These are phyloP conservation scores for Coniochaeta hoffmannii DNA, from an alignment of 2,329 filamentous ascomycete genomes.

Conservation along the genomic window DNA sequence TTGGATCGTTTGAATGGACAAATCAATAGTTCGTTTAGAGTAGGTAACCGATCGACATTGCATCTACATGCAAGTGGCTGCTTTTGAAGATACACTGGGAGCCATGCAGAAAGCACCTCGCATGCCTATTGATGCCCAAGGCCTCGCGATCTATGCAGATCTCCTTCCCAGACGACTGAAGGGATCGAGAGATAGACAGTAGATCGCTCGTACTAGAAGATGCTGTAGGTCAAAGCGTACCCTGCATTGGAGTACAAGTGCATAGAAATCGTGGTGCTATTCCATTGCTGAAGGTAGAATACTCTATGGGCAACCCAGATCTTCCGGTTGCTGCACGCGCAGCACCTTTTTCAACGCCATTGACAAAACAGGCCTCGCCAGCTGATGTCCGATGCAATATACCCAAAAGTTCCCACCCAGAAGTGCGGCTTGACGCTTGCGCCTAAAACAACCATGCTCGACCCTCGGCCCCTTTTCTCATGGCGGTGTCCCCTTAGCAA, in stretches of 20 bases:
- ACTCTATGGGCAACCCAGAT: background rate
- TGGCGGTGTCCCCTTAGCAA: too few species aligned
- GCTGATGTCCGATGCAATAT: background rate
- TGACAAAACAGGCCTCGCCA: background rate
- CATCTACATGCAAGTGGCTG: background rate
- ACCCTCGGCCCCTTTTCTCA: background rate
- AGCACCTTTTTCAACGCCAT: constrained; percentile 1
- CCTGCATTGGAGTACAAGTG: background rate
- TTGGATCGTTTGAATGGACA: background rate
- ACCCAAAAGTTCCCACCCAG: background rate
- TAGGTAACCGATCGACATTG: background rate
- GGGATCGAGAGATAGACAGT: background rate
- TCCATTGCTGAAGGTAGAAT: background rate
- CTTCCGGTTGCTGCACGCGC: background rate
- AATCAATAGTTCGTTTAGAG: background rate
- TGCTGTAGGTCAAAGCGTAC: background rate
- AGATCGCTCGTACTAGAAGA: background rate
- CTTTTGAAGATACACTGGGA: background rate
- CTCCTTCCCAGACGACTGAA: background rate
- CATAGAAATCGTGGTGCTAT: background rate
- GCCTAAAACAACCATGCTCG: background rate
- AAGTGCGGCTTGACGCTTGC: background rate
- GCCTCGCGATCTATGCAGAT: background rate
- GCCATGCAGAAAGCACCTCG: background rate
- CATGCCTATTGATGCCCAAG: constrained; percentile 1